These are phyloP conservation scores for Diaporthe sp. DNA, from an alignment of 2,329 filamentous ascomycete species.

Conservation along the genomic window DNA sequence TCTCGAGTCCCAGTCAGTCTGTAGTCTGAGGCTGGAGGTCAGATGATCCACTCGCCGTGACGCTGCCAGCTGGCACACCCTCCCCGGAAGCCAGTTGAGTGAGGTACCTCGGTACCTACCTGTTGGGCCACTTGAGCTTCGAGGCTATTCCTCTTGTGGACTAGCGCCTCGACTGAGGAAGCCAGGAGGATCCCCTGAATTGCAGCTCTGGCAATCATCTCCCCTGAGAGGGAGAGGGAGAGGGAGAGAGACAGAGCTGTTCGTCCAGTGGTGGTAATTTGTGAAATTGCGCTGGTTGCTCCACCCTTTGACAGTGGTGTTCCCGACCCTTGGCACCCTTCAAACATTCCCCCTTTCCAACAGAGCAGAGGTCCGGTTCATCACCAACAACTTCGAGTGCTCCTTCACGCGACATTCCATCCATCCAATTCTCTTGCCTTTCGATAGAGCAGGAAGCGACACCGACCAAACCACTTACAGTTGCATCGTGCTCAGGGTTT, in stretches of 20 bases:
- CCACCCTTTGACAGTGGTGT: slow-evolving; percentile 31
- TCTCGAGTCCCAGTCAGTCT: neutral
- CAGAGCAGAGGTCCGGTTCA: slow-evolving; percentile 30
- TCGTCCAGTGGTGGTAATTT: slow-evolving; percentile 23
- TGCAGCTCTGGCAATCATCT: slow-evolving; percentile 22
- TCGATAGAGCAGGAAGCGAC: slow-evolving; percentile 36
- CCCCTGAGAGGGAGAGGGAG: slow-evolving; percentile 14
- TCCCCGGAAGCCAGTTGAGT: neutral
- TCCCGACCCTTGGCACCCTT: slow-evolving; percentile 32
- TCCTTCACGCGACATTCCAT: slow-evolving; percentile 24
- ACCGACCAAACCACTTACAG: slow-evolving; percentile 25
- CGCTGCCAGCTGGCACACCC: slow-evolving; percentile 23
- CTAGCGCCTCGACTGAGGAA: slow-evolving; percentile 30
- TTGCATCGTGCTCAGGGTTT: neutral
- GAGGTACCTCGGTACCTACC: neutral
- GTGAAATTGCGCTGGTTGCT: slow-evolving; percentile 35
- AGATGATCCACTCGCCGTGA: slow-evolving; percentile 19
- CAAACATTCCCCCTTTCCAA: slow-evolving; percentile 35
- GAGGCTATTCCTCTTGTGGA: slow-evolving; percentile 2
- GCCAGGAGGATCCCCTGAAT: slow-evolving; percentile 25
- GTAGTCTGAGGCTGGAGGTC: neutral
- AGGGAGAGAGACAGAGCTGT: slow-evolving; percentile 33
- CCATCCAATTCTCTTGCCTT: slow-evolving; percentile 16
- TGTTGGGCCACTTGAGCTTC: slow-evolving; percentile 3
- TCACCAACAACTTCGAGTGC: slow-evolving; percentile 26